Percentiles rank a stretch among this genome's conserved stretches.
Evolutionary conservation across 2,329 filamentous ascomycete species (phyloP).

Genomic region (Triangularia setosa): DNA sequence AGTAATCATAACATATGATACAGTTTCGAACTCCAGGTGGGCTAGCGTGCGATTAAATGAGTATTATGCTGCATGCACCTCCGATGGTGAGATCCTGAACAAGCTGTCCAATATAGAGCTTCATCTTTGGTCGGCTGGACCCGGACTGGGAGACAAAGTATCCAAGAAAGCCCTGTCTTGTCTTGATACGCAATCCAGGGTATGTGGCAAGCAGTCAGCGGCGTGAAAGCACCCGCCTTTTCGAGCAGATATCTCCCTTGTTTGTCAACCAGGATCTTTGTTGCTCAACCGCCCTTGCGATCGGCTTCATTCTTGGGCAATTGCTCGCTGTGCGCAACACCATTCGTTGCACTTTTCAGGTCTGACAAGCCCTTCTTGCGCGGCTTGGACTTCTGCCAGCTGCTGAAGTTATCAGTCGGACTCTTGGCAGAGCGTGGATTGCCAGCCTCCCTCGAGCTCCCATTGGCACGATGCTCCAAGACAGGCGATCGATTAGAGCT

Average conservation of each 20-base stretch:
- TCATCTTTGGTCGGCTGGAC: conserved; percentile 11
- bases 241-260: conserved; percentile 1
- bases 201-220: neutral
- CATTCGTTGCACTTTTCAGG: conserved; percentile 43
- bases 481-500: conserved; percentile 23
- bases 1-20: conserved; percentile 7
- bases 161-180: conserved; percentile 23
- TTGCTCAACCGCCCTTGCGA: conserved; percentile 58
- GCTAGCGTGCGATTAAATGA: conserved; percentile 6
- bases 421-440: conserved; percentile 53
- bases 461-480: conserved; percentile 37
- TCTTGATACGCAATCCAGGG: neutral
- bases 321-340: conserved; percentile 46
- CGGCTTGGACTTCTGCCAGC: conserved; percentile 59
- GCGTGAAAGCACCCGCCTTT: neutral
- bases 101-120: conserved; percentile 27
- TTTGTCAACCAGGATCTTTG: neutral
- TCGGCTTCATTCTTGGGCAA: conserved; percentile 56
- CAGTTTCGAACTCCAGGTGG: conserved; percentile 6
- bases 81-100: conserved; percentile 21
- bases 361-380: conserved; percentile 47
- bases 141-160: conserved; percentile 14
- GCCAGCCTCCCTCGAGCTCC: conserved; percentile 44
- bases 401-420: conserved; percentile 42
- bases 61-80: conserved; percentile 8